phyloP scores from a whole-genome alignment of 345 rosid genomes.

The Lumnitzera littorea region DNA sequence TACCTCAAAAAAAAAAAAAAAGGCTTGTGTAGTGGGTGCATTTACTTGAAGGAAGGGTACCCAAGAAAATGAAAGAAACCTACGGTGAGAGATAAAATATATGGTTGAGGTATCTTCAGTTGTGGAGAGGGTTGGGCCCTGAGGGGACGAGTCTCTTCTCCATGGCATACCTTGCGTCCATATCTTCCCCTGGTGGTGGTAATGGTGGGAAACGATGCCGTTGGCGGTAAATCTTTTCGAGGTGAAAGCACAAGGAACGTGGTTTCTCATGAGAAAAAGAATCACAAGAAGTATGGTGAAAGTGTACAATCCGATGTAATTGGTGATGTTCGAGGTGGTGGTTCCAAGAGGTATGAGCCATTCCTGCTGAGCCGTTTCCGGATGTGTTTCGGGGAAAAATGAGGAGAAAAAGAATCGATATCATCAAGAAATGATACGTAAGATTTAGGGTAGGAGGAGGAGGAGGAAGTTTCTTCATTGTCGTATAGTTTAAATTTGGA shows the following conservation, averaged over 20 bases:
- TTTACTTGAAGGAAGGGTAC: not conserved
- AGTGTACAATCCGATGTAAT: no score
- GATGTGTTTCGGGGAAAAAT: not conserved
- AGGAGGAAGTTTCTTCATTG: constrained; percentile 7
- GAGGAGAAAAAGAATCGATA: constrained; percentile 1
- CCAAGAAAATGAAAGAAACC: no score
- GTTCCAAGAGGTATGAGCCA: not conserved
- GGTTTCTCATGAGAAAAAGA: constrained; percentile 18
- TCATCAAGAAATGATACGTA: constrained; percentile 1
- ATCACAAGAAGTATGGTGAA: constrained; percentile 18
- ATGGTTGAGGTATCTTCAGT: constrained; percentile 18
- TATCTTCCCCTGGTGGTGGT: constrained; percentile 8
- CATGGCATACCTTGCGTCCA: constrained; percentile 57
- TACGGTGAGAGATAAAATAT: no score
- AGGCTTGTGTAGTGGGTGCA: no score
- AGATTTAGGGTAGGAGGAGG: not conserved
- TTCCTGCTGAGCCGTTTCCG: not conserved
- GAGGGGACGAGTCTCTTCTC: constrained; percentile 62
- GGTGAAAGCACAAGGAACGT: constrained; percentile 33
- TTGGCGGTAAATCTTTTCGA: constrained; percentile 22
- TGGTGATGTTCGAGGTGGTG: not conserved
- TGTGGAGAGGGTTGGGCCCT: constrained; percentile 73
- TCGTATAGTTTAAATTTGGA: not conserved
- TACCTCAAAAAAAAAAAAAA: no score
- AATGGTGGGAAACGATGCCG: not conserved